Base-by-base conservation (phyloP, 148 eudicot species). In the Rhododendron henanense region DNA sequence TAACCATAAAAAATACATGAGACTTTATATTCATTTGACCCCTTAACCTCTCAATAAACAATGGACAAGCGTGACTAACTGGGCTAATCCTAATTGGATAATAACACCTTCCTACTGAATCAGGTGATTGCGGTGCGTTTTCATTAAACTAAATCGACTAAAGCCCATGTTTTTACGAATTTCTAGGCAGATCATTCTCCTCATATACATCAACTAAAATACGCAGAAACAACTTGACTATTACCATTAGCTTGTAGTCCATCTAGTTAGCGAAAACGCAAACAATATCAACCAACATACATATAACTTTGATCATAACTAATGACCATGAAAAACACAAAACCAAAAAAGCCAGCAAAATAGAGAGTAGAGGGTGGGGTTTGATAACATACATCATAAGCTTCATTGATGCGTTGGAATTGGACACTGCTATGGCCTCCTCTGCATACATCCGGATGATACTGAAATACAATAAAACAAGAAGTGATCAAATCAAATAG, bases 391-490 rank as follows among this genome's bases (percentile, higher is more conserved):
- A 94, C 98, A 92, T 95, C 95, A 61, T 95, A 97, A 23, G 99
- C 98, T 91, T 97, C 94, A 47, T 95, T 90, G 69, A 97, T 95
- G 84, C 88, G 93, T 79, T 92, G 92, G 87, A 97, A 97, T 39
- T 94, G 91, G 63, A 91, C 90, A 25, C 88, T 92, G 73, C 94
- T 91, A 65, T 96, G 87, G 85, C 87, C 92, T 86, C 88, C 97
- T 89, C 89, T 94, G 88, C 98, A 96, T 0, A 95, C 98, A 85
- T 96, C 99, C 23, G 99, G 99, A 85, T 97, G 98, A 93, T 93
- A 95, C 99, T 97, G 93, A 86, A 91, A 88, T 35, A 84, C 3
- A 18, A 81, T 23, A 10, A 82, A 48, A 10, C 71, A 16, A 76
- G 23, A 21, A 31, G 71, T 35, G 76, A 84, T 84, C n/a, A 73